phyloP scores from a whole-genome alignment of 768 basidiomycete species.

The Lactifluus hygrophoroides region DNA sequence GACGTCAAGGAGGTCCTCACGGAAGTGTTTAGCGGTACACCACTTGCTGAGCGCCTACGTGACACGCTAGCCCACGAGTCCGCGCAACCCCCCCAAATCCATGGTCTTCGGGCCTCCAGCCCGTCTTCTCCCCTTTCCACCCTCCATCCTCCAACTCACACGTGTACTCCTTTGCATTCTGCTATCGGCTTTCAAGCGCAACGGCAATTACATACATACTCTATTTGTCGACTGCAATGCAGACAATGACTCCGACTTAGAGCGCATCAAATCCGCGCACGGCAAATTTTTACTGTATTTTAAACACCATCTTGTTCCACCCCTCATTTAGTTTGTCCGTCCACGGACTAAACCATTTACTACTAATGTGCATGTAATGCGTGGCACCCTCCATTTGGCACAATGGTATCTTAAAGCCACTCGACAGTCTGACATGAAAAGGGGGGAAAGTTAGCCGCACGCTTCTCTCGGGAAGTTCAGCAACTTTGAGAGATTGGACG shows the following conservation, averaged over 20 bases:
- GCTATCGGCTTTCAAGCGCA: conserved; percentile 3
- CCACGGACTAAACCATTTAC: conserved; percentile 3
- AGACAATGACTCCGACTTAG: conserved; percentile 11
- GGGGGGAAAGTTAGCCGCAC: background rate
- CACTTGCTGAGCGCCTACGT: conserved; percentile 55
- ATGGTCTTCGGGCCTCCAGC: no score
- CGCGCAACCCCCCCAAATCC: no score
- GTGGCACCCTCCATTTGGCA: background rate
- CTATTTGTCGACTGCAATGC: conserved; percentile 2
- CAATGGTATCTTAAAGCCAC: conserved; percentile 22
- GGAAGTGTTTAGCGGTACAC: conserved; percentile 71
- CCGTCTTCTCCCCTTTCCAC: no score
- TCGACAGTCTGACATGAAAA: conserved; percentile 25
- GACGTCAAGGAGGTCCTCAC: conserved; percentile 83
- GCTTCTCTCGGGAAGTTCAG: background rate
- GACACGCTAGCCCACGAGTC: conserved; percentile 37
- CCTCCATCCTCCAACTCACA: background rate
- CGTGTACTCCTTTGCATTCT: background rate
- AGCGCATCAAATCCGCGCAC: conserved; percentile 15
- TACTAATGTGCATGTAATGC: conserved; percentile 1
- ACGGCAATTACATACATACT: background rate
- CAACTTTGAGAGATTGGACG: conserved; percentile 24
- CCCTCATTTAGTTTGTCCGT: conserved; percentile 8
- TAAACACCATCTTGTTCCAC: conserved; percentile 1
- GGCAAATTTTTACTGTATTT: conserved; percentile 18